Base-by-base conservation (phyloP, 768 basidiomycete species). In the Pleurotus giganteus region DNA sequence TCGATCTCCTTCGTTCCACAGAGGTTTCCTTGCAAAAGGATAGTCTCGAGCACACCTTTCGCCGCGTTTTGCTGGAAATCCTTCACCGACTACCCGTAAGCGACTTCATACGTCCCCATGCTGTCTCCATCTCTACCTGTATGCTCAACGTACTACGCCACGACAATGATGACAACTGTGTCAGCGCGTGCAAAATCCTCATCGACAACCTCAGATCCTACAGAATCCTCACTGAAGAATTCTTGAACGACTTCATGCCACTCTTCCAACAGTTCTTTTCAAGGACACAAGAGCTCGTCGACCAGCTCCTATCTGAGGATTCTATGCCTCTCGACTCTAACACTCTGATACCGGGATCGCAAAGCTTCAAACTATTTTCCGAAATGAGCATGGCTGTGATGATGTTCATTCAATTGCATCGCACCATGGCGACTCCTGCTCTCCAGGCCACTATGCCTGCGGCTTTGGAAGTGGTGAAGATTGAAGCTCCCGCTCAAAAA, bases 91-190 rank as follows among this genome's bases (percentile, higher is more conserved):
- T 98, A 11, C 91, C 94, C 0, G 80, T 86, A 36, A 83, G 82
- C 51, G 97, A 98, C 52, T 74, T 80, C n/a, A 75, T 94, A 19
- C 82, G 89, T 36, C 77, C 80, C 49, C 86, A 89, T 58, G 78
- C 84, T 15, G 71, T 78, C 12, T 66, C 79, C 2, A 81, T 98
- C 42, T 89, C 90, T 67, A 78, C 77, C 53, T 86, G 92, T 50
- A 85, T 97, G 84, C 78, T 98, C 32, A 79, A 91, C 58, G 76
- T 94, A 50, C 78, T 98, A 27, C 86, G 89, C 23, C 75, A 82
- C 60, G 97, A 99, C 74, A 98, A 97, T 66, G 97, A 99, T 71
- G 97, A 99, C 67, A 95, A 94, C 64, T 97, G 91, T 2, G 80
- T 88, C 28, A 80, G 86, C 2, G 89, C 88, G 53, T 92, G 94